Percentiles rank a stretch among this genome's conserved stretches.
phyloP scores from a whole-genome alignment of 441 rosid species.

The Theobroma grandiflorum region DNA sequence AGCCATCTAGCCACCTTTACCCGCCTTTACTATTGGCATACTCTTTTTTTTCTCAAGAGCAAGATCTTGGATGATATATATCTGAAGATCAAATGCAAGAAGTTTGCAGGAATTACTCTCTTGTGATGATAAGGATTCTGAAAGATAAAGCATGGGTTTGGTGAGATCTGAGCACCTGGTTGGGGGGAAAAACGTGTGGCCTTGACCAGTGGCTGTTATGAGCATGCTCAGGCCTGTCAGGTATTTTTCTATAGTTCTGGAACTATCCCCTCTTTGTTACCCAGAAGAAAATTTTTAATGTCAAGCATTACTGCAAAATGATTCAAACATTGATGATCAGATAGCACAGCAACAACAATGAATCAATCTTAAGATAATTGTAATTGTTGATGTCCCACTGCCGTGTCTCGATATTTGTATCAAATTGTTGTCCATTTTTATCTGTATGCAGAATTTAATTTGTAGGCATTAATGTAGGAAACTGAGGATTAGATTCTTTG shows the following conservation, averaged over 20 bases:
- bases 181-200: slow-evolving; percentile 3
- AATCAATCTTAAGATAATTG: background rate
- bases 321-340: background rate
- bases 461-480: background rate
- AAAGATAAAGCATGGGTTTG: slow-evolving; percentile 2
- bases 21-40: background rate
- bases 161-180: background rate
- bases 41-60: background rate
- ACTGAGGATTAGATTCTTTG: background rate
- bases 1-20: background rate
- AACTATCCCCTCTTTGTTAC: background rate
- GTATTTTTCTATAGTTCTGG: background rate
- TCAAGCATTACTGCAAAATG: background rate
- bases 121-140: slow-evolving; percentile 13
- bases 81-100: slow-evolving; percentile 11
- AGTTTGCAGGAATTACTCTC: background rate
- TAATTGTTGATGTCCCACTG: background rate
- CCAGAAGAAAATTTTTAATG: background rate
- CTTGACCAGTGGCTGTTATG: slow-evolving; percentile 16
- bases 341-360: background rate
- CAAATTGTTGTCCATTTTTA: background rate
- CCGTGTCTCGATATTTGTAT: background rate
- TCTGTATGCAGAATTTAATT: background rate
- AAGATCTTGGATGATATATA: background rate
- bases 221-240: background rate